Base-by-base conservation (phyloP, 2,329 filamentous ascomycete species). In the Sporothrix mexicana region DNA sequence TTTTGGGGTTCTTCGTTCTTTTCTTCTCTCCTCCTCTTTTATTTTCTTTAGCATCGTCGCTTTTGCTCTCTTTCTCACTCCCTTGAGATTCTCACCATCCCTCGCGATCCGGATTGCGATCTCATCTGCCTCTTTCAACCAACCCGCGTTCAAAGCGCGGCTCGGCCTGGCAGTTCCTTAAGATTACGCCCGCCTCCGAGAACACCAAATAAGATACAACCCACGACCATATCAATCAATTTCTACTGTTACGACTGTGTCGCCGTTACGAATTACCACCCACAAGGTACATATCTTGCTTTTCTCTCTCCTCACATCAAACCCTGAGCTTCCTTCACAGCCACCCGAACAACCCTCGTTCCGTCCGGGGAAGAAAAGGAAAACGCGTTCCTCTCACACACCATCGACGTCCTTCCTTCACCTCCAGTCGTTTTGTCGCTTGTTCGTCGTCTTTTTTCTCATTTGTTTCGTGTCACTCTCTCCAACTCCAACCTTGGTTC, bases 141-240 rank as follows among this genome's bases (percentile, higher is more conserved):
- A 70, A 49, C 36, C 70, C 70, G 73, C 61, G 45, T 71, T 51
- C 43, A 66, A 49, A 51, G 49, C 70, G 57, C 70, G 73, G 70
- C 70, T 61, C 47, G 72, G 51, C 59, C 59, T 70, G 51, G 49
- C 43, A 64, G n/a, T 23, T 30, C 30, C 17, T 13, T 43, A 49
- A 69, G 36, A 66, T 66, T 66, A n/a, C 57, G 13, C 23, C 41
- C 43, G 23, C 45, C 43, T 30, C 23, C 64, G 66, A 68, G 17
- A 49, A 36, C 25, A 53, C 47, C 9, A 68, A 25, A 67, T 51
- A 49, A 36, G 30, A 36, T 43, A 45, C 68, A 53, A 47, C 13
- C 53, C 41, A 17, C 51, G 36, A 70, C 36, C 53, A 25, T 55
- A 55, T 55, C 51, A 43, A 17, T 20, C 12, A 45, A 7, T 20